Evolutionary conservation across 2,329 filamentous ascomycete species (phyloP), one percentile per base, ranked within the genome.

Genomic region (Calonectria pteridis): DNA sequence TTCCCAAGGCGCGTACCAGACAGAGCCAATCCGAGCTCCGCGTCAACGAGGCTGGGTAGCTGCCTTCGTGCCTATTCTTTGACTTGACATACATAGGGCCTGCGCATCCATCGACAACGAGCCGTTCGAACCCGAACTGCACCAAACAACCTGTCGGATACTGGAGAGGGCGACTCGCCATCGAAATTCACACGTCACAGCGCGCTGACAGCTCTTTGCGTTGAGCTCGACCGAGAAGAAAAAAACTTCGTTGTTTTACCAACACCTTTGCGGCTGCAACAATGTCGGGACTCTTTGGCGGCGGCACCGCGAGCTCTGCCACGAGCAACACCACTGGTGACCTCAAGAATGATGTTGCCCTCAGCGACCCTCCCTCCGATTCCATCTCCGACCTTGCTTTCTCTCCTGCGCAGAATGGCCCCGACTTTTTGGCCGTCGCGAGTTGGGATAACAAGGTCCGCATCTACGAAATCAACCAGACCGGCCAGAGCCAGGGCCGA

Each of bases 361-460:
- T 99, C 70, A 90, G 87, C 73, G 91, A 93, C 77, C 94, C 94
- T 18, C 97, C 97, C 28, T 93, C 95, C 78, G 97, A 99, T 86
- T 94, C 94, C 84, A 94, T 98, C 81, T 96, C 96, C 43, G 95
- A 95, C 82, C 89, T 99, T 73, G 88, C 92, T 63, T 99, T 98
- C 87, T 96, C 94, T 18, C 92, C 93, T 81, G 89, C 81, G 81
- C 86, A 75, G 81, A 88, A 83, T 81, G 84, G 81, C 58, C 83
- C 84, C 81, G 95, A 98, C 80, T 94, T 97, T 83, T 89, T 99
- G 23, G 95, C 96, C 29, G 94, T 98, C 43, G 89, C 95, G 62
- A 98, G 95, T 80, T 99, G 97, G 97, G 97, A 99, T 86, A 98
- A 97, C 88, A 98, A 98, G 84, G 95, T 98, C 76, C 94, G 96